phyloP scores from a whole-genome alignment of 179 eudicot species.

The Spinacia oleracea region DNA sequence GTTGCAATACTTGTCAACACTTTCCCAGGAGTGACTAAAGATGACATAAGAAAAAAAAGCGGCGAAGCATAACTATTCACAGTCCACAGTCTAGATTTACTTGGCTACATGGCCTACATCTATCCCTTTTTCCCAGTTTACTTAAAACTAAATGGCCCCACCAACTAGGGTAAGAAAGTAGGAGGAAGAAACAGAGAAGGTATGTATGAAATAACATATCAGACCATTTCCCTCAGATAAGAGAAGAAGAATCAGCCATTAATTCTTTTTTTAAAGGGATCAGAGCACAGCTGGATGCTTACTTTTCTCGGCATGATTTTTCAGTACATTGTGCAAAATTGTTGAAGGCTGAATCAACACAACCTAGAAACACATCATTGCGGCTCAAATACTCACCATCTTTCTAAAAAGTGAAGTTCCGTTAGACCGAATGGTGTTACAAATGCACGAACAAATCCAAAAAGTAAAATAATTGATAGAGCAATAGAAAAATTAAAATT shows the following conservation, averaged over 20 bases:
- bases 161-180: neutral
- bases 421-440: neutral
- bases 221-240: neutral
- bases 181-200: neutral
- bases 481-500: neutral
- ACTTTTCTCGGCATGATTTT: conserved; percentile 86
- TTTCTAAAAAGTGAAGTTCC: conserved; percentile 56
- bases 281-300: conserved; percentile 14
- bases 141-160: neutral
- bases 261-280: neutral
- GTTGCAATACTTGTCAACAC: neutral
- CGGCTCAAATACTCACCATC: conserved; percentile 89
- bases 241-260: neutral
- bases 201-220: neutral
- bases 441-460: neutral
- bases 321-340: conserved; percentile 94
- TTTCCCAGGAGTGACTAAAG: neutral
- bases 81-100: neutral
- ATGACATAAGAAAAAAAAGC: neutral
- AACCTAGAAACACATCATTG: conserved; percentile 69
- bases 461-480: neutral
- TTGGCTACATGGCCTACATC: too few species aligned
- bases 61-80: neutral
- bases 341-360: conserved; percentile 84
- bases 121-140: neutral